A percentile compares a stretch with the other conserved stretches of the same genome.
Conservation (phyloP, 2,329 filamentous ascomycete genomes). For the Botryotinia globosa region DNA sequence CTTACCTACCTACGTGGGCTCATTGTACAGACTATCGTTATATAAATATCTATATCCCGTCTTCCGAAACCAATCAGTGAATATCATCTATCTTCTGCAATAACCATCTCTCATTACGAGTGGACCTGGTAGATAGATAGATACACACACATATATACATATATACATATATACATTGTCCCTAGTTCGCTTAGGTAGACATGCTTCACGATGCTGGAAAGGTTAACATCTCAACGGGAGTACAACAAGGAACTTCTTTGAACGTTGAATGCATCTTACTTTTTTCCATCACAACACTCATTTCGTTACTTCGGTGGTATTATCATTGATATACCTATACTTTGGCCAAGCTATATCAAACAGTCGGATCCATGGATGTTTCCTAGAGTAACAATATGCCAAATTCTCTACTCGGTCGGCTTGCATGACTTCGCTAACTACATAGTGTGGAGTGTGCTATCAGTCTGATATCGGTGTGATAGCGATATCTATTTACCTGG, state of each 20-base stretch:
- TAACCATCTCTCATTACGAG: too few relatives aligned
- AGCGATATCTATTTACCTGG: neutral
- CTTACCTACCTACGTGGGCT: too few relatives aligned
- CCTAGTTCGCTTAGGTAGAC: neutral
- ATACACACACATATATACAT: too few relatives aligned
- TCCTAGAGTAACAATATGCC: neutral
- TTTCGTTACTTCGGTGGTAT: neutral
- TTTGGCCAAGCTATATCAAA: neutral
- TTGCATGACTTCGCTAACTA: neutral
- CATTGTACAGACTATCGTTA: too few relatives aligned
- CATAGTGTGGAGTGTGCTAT: neutral
- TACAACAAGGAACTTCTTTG: neutral
- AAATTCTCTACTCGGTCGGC: neutral
- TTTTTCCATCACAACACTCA: neutral
- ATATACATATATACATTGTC: neutral
- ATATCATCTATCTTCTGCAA: too few relatives aligned
- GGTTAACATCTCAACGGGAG: neutral
- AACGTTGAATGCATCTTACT: neutral
- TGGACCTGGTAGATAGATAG: too few relatives aligned
- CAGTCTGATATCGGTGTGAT: neutral
- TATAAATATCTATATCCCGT: neutral
- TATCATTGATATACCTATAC: neutral
- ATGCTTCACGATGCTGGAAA: neutral
- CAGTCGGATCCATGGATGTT: neutral
- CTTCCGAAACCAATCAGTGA: neutral